A percentile compares a stretch with the other conserved stretches of the same genome.
Evolutionary conservation across 805 yeast genomes (phyloP).

Genomic region (Pichia heedii): DNA sequence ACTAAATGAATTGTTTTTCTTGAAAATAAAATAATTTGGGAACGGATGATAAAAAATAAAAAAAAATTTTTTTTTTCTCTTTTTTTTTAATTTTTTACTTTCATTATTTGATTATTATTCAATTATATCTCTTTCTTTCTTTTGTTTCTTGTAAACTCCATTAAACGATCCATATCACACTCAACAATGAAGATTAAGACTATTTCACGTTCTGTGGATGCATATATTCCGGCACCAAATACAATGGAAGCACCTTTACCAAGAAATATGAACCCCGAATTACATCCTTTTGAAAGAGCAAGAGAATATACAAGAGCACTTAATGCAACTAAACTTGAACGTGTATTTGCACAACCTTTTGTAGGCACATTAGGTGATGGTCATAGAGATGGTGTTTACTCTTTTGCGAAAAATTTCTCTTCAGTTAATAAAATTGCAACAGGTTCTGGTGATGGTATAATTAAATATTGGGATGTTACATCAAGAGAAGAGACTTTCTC

Average conservation of each 20-base stretch:
- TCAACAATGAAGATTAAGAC: constrained; percentile 71
- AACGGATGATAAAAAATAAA: no score
- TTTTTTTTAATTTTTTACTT: no score
- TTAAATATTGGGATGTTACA: constrained; percentile 89
- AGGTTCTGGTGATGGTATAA: constrained; percentile 91
- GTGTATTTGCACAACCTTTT: constrained; percentile 97
- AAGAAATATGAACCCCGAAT: constrained; percentile 83
- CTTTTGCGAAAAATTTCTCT: constrained; percentile 69
- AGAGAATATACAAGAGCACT: constrained; percentile 92
- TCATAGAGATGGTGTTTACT: constrained; percentile 89
- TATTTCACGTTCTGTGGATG: constrained; percentile 80
- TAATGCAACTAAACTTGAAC: constrained; percentile 89
- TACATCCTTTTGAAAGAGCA: constrained; percentile 96
- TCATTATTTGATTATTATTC: no score
- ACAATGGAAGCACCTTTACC: constrained; percentile 83
- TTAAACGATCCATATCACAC: neutral
- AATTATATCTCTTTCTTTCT: no score
- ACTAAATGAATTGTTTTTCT: no score
- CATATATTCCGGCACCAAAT: constrained; percentile 85
- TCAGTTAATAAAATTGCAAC: constrained; percentile 71
- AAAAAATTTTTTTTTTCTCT: no score
- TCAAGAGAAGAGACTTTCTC: constrained; percentile 66
- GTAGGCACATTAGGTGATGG: constrained; percentile 92
- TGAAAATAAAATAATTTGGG: no score
- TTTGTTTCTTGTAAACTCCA: neutral